Percentiles rank a stretch among this genome's conserved stretches.
phyloP scores from a whole-genome alignment of 352 stramenopile genomes.

The Pythium diclinum region DNA sequence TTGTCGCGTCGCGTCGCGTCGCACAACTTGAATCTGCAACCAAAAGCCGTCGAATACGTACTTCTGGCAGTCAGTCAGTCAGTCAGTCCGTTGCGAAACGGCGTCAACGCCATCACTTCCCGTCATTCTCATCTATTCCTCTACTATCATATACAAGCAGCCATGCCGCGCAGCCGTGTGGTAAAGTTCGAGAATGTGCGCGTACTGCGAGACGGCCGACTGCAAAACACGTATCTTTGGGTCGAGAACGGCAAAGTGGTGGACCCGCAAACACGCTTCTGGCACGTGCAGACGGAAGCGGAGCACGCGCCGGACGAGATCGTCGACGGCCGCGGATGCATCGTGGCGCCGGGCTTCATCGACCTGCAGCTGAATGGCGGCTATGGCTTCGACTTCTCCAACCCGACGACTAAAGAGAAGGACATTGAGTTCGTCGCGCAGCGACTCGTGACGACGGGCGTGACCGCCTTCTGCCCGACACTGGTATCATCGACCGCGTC shows the following conservation, averaged over 20 bases:
- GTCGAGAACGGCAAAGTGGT: slow-evolving; percentile 50
- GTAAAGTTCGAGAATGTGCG: slow-evolving; percentile 64
- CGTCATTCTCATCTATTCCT: neutral
- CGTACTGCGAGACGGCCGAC: slow-evolving; percentile 42
- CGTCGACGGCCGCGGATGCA: slow-evolving; percentile 67
- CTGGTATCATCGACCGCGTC: slow-evolving; percentile 72
- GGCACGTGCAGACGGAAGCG: slow-evolving; percentile 24
- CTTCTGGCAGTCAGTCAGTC: neutral
- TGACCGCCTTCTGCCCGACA: slow-evolving; percentile 88
- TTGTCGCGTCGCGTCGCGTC: neutral
- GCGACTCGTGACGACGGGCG: slow-evolving; percentile 56
- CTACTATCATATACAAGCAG: neutral
- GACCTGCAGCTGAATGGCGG: slow-evolving; percentile 90
- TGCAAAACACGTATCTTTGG: slow-evolving; percentile 45
- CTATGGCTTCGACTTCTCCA: slow-evolving; percentile 86
- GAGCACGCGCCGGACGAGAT: slow-evolving; percentile 42
- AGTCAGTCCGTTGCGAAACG: slow-evolving; percentile 4
- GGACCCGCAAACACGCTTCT: slow-evolving; percentile 59
- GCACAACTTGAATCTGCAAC: neutral
- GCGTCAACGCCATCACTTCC: neutral
- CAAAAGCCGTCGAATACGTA: neutral
- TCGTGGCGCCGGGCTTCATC: slow-evolving; percentile 85
- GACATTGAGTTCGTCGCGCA: slow-evolving; percentile 50
- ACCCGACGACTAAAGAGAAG: slow-evolving; percentile 35
- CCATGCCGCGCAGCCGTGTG: slow-evolving; percentile 12